These are phyloP conservation scores for Zhuliangozyma parablackwelliae DNA, from an alignment of 1,139 yeast species.

Conservation along the genomic window DNA sequence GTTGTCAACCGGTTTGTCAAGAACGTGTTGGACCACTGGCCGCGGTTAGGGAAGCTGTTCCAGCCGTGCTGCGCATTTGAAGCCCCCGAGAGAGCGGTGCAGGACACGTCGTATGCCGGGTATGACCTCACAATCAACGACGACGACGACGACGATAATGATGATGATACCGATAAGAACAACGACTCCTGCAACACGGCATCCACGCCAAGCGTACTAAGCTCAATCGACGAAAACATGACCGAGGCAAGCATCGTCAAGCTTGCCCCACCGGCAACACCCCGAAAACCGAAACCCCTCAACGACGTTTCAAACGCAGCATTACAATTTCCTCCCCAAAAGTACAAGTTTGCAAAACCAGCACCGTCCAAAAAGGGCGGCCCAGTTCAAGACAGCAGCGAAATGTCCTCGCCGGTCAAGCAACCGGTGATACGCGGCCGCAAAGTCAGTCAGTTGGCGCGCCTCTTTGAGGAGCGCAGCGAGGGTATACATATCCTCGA, in stretches of 20 bases:
- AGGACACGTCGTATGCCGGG: slow-evolving; percentile 14
- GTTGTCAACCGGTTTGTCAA: slow-evolving; percentile 48
- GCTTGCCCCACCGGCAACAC: too few relatives aligned
- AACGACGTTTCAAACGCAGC: slow-evolving; percentile 23
- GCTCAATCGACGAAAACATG: not conserved
- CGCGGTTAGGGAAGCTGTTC: slow-evolving; percentile 12
- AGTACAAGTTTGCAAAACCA: slow-evolving; percentile 23
- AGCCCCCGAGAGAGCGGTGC: slow-evolving; percentile 3
- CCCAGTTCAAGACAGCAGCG: too few relatives aligned
- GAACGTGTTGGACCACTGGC: slow-evolving; percentile 47
- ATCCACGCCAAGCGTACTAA: too few relatives aligned
- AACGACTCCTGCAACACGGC: too few relatives aligned
- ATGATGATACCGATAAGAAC: slow-evolving; percentile 10
- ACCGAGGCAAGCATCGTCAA: not conserved
- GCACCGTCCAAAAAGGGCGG: not conserved
- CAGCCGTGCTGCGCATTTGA: too few relatives aligned
- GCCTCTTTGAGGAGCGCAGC: slow-evolving; percentile 52
- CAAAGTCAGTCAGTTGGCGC: slow-evolving; percentile 54
- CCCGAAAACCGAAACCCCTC: slow-evolving; percentile 6
- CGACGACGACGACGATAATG: slow-evolving; percentile 15
- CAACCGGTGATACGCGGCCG: slow-evolving; percentile 50
- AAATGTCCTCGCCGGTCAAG: slow-evolving; percentile 16
- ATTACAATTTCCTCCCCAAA: slow-evolving; percentile 38
- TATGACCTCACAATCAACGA: slow-evolving; percentile 29
- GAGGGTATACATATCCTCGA: slow-evolving; percentile 46